Evolutionary conservation across 306 rosid genomes (phyloP).

Genomic region (Crataegus laevigata): DNA sequence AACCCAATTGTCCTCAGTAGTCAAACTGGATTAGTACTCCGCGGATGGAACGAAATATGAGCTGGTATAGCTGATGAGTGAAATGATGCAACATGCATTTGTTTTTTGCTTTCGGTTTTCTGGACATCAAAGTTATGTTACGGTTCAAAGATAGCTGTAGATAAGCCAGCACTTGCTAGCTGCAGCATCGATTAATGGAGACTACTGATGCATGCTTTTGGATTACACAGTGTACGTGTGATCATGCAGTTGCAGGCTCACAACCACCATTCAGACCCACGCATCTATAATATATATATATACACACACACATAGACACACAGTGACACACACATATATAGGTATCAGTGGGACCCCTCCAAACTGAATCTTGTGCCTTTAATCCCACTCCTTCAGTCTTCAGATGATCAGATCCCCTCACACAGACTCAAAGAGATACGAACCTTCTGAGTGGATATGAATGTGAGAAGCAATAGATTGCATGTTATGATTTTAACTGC

Average conservation of each 20-base stretch:
- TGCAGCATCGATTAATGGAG: background rate
- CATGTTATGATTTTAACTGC: background rate
- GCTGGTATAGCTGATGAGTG: too few relatives aligned
- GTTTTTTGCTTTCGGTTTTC: background rate
- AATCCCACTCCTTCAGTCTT: background rate
- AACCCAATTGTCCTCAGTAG: too few relatives aligned
- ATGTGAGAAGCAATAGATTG: background rate
- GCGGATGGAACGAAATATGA: too few relatives aligned
- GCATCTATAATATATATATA: background rate
- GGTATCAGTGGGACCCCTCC: background rate
- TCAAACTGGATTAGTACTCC: too few relatives aligned
- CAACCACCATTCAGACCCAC: background rate
- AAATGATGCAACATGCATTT: background rate
- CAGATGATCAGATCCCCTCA: background rate
- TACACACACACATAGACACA: too few relatives aligned
- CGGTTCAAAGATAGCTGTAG: too few relatives aligned
- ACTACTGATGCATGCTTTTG: background rate
- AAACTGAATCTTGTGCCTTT: background rate
- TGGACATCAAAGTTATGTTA: background rate
- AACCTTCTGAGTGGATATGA: constrained; percentile 3
- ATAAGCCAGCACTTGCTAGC: background rate
- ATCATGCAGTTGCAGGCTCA: background rate
- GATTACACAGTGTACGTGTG: background rate
- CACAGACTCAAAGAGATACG: background rate
- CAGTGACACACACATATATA: too few relatives aligned